These are phyloP conservation scores for Lasiodiplodia hormozganensis DNA, from an alignment of 2,329 filamentous ascomycete species.

Conservation along the genomic window DNA sequence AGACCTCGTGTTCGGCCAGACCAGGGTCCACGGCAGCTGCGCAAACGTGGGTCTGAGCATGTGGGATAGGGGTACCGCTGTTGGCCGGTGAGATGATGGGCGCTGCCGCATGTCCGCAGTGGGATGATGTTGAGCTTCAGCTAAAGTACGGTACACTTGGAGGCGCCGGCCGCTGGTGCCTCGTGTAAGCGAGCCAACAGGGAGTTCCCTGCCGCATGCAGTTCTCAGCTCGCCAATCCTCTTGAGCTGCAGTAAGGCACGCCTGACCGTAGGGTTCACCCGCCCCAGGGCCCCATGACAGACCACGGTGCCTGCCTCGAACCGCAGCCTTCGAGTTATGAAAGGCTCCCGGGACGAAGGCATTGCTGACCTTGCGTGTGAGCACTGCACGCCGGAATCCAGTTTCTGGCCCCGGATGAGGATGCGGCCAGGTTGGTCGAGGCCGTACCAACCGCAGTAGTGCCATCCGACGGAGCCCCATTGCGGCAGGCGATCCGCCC, in stretches of 20 bases:
- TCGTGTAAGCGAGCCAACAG: constrained; percentile 20
- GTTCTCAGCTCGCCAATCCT: not conserved
- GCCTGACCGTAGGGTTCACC: constrained; percentile 8
- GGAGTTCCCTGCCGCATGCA: not conserved
- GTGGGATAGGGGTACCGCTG: constrained; percentile 1
- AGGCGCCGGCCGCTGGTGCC: constrained; percentile 1
- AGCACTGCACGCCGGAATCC: not conserved
- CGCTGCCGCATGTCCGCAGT: constrained; percentile 16
- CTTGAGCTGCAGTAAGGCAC: constrained; percentile 11
- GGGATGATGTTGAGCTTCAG: constrained; percentile 19
- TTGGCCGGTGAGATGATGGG: constrained; percentile 9
- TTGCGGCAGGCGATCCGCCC: not conserved
- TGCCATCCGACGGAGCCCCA: not conserved
- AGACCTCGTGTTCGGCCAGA: constrained; percentile 18
- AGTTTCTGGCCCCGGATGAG: not conserved
- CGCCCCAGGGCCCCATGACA: not conserved
- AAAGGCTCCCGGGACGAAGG: not conserved
- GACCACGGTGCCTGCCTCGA: not conserved
- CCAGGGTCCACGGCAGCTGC: constrained; percentile 9
- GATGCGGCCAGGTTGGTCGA: not conserved
- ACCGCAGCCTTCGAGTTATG: not conserved
- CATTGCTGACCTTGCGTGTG: not conserved
- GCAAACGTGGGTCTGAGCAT: not conserved
- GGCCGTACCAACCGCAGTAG: not conserved
- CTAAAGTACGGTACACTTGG: not conserved